phyloP scores from a whole-genome alignment of 305 asterid genomes.

The Fraxinus greggii region DNA sequence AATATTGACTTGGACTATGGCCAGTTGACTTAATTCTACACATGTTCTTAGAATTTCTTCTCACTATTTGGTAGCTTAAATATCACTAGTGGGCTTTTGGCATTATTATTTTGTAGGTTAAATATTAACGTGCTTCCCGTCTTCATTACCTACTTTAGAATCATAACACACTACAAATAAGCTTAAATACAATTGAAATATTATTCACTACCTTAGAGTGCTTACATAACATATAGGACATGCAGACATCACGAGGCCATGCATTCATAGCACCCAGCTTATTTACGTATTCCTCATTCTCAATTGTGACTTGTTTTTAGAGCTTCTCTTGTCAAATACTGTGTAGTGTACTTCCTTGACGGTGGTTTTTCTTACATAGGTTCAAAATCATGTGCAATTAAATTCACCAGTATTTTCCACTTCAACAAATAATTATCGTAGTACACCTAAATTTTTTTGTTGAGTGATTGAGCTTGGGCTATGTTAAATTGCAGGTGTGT shows the following conservation, averaged over 20 bases:
- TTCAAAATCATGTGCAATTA: neutral
- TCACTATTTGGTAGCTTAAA: neutral
- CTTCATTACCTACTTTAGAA: neutral
- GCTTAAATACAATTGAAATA: neutral
- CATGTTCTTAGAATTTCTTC: neutral
- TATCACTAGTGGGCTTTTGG: neutral
- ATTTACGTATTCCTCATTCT: neutral
- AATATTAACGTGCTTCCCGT: neutral
- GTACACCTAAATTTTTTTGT: constrained; percentile 3
- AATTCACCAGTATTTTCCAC: neutral
- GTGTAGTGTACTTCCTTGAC: neutral
- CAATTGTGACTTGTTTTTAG: neutral
- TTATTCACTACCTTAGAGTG: neutral
- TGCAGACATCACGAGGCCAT: neutral
- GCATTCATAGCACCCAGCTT: neutral
- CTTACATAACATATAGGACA: neutral
- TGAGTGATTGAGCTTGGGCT: constrained; percentile 4
- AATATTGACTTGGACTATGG: neutral
- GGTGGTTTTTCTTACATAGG: neutral
- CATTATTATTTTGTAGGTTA: neutral
- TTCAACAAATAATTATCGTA: neutral
- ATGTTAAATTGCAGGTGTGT: constrained; percentile 60
- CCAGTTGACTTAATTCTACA: neutral
- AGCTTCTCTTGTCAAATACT: neutral
- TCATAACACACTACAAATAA: neutral